Evolutionary conservation across 768 basidiomycete genomes (phyloP).

Genomic region (Mycena olivaceomarginata): DNA sequence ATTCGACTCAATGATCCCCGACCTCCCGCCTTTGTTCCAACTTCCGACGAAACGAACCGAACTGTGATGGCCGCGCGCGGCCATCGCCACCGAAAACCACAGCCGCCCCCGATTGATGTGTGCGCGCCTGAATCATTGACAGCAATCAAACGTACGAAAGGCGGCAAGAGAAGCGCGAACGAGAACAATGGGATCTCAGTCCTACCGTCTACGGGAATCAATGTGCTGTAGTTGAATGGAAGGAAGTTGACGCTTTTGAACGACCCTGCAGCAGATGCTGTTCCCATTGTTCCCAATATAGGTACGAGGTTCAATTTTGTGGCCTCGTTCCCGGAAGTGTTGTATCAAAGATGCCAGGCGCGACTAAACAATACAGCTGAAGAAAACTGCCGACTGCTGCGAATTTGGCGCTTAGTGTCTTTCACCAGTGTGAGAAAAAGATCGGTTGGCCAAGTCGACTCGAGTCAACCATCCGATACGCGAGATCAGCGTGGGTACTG

Average conservation of each 20-base stretch:
- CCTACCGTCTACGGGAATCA: not conserved
- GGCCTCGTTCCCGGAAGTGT: conserved; percentile 7
- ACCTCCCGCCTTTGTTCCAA: not conserved
- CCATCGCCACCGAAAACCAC: not conserved
- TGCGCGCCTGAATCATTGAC: not conserved
- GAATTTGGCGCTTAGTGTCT: not conserved
- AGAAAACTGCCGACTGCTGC: not conserved
- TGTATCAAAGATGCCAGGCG: too few species aligned
- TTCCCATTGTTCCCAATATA: conserved; percentile 14
- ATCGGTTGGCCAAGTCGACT: not conserved
- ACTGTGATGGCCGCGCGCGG: conserved; percentile 17
- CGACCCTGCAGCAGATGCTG: too few species aligned
- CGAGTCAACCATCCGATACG: too few species aligned
- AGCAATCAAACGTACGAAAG: not conserved
- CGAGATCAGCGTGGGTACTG: conserved; percentile 9
- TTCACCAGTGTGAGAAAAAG: conserved; percentile 8
- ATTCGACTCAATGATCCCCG: not conserved
- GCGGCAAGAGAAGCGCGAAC: not conserved
- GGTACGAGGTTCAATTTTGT: not conserved
- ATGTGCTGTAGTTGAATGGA: not conserved
- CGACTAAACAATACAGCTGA: too few species aligned
- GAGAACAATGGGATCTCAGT: not conserved
- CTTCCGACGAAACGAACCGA: conserved; percentile 3
- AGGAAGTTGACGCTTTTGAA: not conserved
- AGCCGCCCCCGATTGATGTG: conserved; percentile 3